Evolutionary conservation across 129 eudicot genomes (phyloP).

Genomic region (Rutidosis leptorrhynchoides): DNA sequence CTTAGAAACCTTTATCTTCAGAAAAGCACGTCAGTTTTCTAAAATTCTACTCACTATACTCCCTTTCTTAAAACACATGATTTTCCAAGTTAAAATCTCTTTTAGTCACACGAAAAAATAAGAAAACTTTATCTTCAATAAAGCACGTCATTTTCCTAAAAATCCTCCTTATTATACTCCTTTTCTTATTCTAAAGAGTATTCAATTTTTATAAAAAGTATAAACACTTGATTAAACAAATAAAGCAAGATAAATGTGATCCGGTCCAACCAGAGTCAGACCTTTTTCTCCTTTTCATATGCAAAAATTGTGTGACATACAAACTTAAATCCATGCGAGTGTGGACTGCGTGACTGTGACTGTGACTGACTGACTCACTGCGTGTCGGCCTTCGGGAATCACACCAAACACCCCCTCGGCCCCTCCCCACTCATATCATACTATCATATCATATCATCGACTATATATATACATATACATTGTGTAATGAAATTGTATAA

Average conservation of each 20-base stretch:
- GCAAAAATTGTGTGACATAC: not conserved
- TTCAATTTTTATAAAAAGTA: not conserved
- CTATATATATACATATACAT: not conserved
- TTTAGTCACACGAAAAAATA: not conserved
- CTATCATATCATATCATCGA: not conserved
- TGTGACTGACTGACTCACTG: constrained; percentile 2
- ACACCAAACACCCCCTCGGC: not conserved
- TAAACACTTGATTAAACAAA: not conserved
- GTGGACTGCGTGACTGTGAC: not conserved
- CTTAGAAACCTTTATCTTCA: too few relatives aligned
- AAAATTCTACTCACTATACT: too few relatives aligned
- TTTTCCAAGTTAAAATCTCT: not conserved
- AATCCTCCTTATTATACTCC: not conserved
- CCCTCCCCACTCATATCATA: not conserved
- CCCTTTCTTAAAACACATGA: too few relatives aligned
- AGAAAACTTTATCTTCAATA: not conserved
- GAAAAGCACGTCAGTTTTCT: too few relatives aligned
- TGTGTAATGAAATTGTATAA: not conserved
- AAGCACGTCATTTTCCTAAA: not conserved
- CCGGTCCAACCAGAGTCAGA: not conserved
- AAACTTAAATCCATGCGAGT: not conserved
- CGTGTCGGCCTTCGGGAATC: constrained; percentile 6
- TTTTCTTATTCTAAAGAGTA: too few relatives aligned
- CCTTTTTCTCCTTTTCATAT: not conserved
- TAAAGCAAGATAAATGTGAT: not conserved